Base-by-base conservation (phyloP, 1,139 yeast species). In the Sugiyamaella pinicola region DNA sequence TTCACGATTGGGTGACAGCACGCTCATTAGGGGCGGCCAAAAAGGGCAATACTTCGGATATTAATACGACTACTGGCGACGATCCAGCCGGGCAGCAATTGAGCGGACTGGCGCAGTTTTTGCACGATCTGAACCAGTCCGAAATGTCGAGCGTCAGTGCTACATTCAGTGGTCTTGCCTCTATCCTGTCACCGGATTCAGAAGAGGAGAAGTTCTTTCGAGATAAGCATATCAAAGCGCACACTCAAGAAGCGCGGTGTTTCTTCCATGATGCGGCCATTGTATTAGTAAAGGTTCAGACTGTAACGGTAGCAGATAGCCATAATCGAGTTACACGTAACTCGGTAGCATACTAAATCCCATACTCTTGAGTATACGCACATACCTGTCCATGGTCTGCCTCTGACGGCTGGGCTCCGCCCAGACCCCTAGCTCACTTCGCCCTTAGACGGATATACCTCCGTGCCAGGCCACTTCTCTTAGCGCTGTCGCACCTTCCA, bases 1-100 rank as follows among this genome's bases (percentile, higher is more conserved):
- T 90, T 41, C 97, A 90, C 65, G 97, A 90, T 65, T 88, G 96
- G 96, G 81, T 83, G 33, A 78, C 85, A 15, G 81, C 84, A 3
- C 80, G 80, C 61, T 17, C 42, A 9, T 18, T 40, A 13, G 68
- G 71, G 56, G 58, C 71, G 35, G 64, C 77, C 51, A 67, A 79
- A 44, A 72, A 41, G 15, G 41, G 34, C 19, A 28, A 75, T 59
- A 73, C 79, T 21, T 57, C 52, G 35, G 65, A 59, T 17, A 61
- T 57, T 4, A 47, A 45, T 13, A 13, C 37, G 8, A 28, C 12
- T n/a, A 18, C 22, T 15, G 26, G 18, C 9, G 45, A 41, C n/a
- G 34, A 26, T n/a, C 22, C 22, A 26, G 22, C 35, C 8, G 34
- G 17, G 4, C 40, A 34, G 21, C 41, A 34, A 10, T 12, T 38